A percentile compares a stretch with the other conserved stretches of the same genome.
These are phyloP conservation scores for Calonectria leucothoes DNA, from an alignment of 2,329 filamentous ascomycete species.

Conservation along the genomic window DNA sequence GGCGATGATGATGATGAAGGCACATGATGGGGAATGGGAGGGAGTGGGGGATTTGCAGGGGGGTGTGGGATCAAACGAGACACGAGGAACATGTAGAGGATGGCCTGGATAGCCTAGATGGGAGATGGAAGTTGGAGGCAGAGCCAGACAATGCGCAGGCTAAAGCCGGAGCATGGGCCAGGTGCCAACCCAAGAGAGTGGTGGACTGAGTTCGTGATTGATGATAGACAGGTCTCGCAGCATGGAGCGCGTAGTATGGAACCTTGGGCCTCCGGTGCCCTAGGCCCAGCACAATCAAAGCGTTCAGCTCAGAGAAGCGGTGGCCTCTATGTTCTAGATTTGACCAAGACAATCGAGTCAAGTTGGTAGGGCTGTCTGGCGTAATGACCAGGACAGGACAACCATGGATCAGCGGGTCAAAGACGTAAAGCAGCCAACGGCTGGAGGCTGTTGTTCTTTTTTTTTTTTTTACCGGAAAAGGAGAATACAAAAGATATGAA, in stretches of 20 bases:
- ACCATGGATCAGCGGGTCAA: slow-evolving; percentile 12
- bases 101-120: neutral
- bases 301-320: slow-evolving; percentile 28
- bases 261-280: slow-evolving; percentile 21
- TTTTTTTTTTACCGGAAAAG: neutral
- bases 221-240: slow-evolving; percentile 23
- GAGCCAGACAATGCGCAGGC: slow-evolving; percentile 19
- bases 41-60: slow-evolving; percentile 20
- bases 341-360: slow-evolving; percentile 17
- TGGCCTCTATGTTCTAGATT: slow-evolving; percentile 30
- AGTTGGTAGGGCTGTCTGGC: slow-evolving; percentile 20
- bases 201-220: slow-evolving; percentile 37
- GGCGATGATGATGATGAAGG: slow-evolving; percentile 32
- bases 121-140: slow-evolving; percentile 28
- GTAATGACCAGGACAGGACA: slow-evolving; percentile 11
- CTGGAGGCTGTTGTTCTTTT: neutral
- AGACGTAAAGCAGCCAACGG: slow-evolving; percentile 8
- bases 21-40: slow-evolving; percentile 35
- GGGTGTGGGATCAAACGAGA: slow-evolving; percentile 20
- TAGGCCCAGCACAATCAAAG: slow-evolving; percentile 27
- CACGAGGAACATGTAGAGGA: slow-evolving; percentile 12
- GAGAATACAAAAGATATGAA: neutral
- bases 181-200: slow-evolving; percentile 31
- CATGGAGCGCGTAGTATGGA: slow-evolving; percentile 34
- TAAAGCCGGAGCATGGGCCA: slow-evolving; percentile 35